phyloP scores from a whole-genome alignment of 2,329 filamentous ascomycete genomes.

The Paecilomyces sp. region DNA sequence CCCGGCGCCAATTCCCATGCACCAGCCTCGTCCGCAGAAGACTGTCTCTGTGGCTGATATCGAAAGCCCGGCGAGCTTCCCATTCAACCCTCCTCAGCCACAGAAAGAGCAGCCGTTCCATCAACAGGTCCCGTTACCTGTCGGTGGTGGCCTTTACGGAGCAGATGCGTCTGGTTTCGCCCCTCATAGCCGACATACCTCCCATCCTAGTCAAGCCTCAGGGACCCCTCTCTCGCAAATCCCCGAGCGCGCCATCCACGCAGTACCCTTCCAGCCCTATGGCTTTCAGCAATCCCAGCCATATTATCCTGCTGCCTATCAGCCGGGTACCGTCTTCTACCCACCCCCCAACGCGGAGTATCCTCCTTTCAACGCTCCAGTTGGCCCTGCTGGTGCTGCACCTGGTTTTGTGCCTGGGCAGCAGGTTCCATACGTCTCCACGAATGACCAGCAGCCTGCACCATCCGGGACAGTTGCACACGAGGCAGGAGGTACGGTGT shows the following conservation, averaged over 20 bases:
- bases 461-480: conserved; percentile 62
- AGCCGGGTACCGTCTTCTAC: conserved; percentile 63
- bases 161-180: conserved; percentile 45
- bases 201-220: conserved; percentile 63
- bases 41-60: conserved; percentile 88
- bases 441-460: conserved; percentile 30
- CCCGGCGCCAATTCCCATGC: conserved; percentile 63
- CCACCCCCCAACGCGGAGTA: conserved; percentile 40
- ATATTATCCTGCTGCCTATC: conserved; percentile 54
- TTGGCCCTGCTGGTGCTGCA: conserved; percentile 42
- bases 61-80: conserved; percentile 66
- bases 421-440: conserved; percentile 32
- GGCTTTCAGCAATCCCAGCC: conserved; percentile 51
- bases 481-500: conserved; percentile 92
- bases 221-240: conserved; percentile 86
- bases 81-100: conserved; percentile 53
- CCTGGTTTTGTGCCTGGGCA: conserved; percentile 53
- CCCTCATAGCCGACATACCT: conserved; percentile 59
- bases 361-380: conserved; percentile 37
- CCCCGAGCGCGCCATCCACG: conserved; percentile 85
- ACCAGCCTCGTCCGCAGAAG: conserved; percentile 93
- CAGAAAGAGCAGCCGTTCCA: conserved; percentile 83
- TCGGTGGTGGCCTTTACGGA: conserved; percentile 51
- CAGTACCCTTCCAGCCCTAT: conserved; percentile 78
- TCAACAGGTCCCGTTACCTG: conserved; percentile 79